Percentiles rank a stretch among this genome's conserved stretches.
These are phyloP conservation scores for Calycina herbarum DNA, from an alignment of 2,329 filamentous ascomycete genomes.

Conservation along the genomic window DNA sequence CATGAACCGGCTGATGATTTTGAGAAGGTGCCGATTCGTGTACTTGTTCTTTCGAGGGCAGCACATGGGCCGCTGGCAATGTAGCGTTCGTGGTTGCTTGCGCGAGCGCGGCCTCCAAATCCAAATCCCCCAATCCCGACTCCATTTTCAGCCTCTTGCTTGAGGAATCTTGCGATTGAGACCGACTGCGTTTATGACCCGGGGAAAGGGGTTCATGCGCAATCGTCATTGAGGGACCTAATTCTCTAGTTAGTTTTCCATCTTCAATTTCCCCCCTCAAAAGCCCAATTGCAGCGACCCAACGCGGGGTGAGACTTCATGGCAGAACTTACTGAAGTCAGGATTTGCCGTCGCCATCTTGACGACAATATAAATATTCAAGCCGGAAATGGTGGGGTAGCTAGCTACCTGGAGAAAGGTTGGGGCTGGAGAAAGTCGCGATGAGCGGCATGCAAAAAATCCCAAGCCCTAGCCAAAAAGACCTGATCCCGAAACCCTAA, in stretches of 20 bases:
- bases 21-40: not conserved
- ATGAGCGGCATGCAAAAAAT: not conserved
- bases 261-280: not conserved
- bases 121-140: conserved; percentile 12
- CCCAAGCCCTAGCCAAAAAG: conserved; percentile 1
- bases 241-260: not conserved
- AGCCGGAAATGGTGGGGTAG: conserved; percentile 2
- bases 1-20: not conserved
- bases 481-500: conserved; percentile 5
- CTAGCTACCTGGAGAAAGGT: not conserved
- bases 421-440: not conserved
- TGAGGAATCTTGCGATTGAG: conserved; percentile 10
- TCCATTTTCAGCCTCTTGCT: conserved; percentile 24
- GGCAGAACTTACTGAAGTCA: not conserved
- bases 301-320: not conserved
- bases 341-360: not conserved
- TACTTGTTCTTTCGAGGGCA: not conserved
- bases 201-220: not conserved
- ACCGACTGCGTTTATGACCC: not conserved
- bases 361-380: not conserved
- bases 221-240: not conserved
- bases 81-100: conserved; percentile 22
- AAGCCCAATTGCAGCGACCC: not conserved
- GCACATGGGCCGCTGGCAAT: conserved; percentile 2
- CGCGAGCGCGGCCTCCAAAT: conserved; percentile 24